Evolutionary conservation across 306 rosid genomes (phyloP), one percentile per base, ranked within the genome.

Genomic region (Amphicarpaea edgeworthii): DNA sequence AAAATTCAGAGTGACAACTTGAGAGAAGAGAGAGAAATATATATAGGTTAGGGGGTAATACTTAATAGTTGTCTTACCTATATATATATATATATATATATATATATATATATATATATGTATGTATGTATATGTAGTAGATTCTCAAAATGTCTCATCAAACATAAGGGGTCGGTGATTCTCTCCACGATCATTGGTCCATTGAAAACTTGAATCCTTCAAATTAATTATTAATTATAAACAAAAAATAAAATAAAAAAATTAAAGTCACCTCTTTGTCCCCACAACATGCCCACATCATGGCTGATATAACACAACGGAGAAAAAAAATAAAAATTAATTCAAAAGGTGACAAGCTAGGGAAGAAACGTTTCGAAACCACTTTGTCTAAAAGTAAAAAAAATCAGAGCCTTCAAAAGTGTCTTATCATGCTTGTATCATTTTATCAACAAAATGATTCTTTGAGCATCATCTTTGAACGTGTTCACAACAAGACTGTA

Each of bases 81-180:
- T 58, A 34, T 57, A 67, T n/a, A n/a, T n/a, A n/a, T n/a, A n/a
- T n/a, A n/a, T n/a, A n/a, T n/a, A n/a, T n/a, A n/a, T n/a, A n/a
- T n/a, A n/a, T n/a, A n/a, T n/a, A n/a, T n/a, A n/a, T n/a, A n/a
- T n/a, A n/a, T n/a, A n/a, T n/a, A n/a, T n/a, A n/a, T n/a, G n/a
- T n/a, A n/a, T n/a, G n/a, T n/a, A n/a, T n/a, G n/a, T n/a, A n/a
- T 60, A 34, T 46, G 53, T 40, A 30, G 51, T 68, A 84, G 91
- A 87, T 90, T 87, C 92, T 85, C 79, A 87, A 87, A 76, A 84
- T 81, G 92, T 90, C 96, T 84, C 83, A 87, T 90, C 89, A 83
- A 86, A 62, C 81, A 74, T 42, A 50, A 32, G 49, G 58, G 86
- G 90, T 75, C 83, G 87, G 86, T 84, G 85, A 83, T 82, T 85